phyloP scores from a whole-genome alignment of 805 yeast species.

The Yarrowia sp. region DNA sequence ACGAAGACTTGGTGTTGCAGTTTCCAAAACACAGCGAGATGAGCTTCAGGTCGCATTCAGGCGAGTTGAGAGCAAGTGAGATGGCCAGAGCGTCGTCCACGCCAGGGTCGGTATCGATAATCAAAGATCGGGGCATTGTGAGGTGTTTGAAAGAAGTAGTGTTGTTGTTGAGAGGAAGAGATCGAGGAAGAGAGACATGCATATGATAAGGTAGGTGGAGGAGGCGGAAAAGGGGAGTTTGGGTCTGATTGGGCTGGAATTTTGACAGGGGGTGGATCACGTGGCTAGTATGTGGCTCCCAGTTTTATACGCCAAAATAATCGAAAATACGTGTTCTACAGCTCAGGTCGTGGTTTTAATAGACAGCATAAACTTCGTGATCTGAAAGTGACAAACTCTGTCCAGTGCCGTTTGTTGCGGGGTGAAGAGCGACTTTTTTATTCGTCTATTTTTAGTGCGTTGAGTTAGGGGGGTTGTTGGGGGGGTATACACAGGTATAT shows the following conservation, averaged over 20 bases:
- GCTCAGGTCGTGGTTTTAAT: too few relatives aligned
- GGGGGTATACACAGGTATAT: too few relatives aligned
- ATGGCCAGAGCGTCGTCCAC: constrained; percentile 45
- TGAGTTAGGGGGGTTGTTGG: too few relatives aligned
- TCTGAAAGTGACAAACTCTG: constrained; percentile 1
- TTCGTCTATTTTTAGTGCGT: too few relatives aligned
- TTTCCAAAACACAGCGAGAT: constrained; percentile 44
- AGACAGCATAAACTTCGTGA: background rate
- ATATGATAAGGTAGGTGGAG: background rate
- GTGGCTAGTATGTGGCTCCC: background rate
- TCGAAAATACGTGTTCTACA: too few relatives aligned
- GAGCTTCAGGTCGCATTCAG: constrained; percentile 36
- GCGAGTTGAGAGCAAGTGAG: constrained; percentile 39
- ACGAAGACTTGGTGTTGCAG: constrained; percentile 39
- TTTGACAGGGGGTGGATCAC: background rate
- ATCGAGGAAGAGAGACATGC: background rate
- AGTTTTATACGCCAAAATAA: too few relatives aligned
- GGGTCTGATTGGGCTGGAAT: background rate
- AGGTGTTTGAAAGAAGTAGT: background rate
- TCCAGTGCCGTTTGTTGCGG: background rate
- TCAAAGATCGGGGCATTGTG: constrained; percentile 30
- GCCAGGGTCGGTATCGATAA: constrained; percentile 46
- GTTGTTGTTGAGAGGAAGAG: background rate
- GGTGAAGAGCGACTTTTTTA: too few relatives aligned
- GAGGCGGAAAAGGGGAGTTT: too few relatives aligned